Evolutionary conservation across 2,329 filamentous ascomycete species (phyloP).

Genomic region (Diaporthe helianthi): DNA sequence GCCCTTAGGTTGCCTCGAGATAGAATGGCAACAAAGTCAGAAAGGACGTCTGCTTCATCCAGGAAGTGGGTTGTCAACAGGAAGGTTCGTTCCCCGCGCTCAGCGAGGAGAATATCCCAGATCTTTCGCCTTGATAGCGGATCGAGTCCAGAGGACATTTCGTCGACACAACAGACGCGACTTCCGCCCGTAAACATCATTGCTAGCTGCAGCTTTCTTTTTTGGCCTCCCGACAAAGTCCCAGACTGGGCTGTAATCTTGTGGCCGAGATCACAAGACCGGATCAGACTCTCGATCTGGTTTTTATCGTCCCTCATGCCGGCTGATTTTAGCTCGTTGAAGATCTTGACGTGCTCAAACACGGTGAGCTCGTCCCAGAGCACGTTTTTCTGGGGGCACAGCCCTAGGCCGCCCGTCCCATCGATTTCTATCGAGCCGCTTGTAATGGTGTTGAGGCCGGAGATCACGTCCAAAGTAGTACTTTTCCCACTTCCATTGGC

Average conservation of each 20-base stretch:
- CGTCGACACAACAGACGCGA: slow-evolving; percentile 87
- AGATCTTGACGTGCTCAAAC: slow-evolving; percentile 82
- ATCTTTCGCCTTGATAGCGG: slow-evolving; percentile 87
- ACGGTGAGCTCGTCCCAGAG: slow-evolving; percentile 91
- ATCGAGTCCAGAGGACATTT: slow-evolving; percentile 88
- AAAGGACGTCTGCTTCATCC: slow-evolving; percentile 88
- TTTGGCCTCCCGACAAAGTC: slow-evolving; percentile 89
- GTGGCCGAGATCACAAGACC: slow-evolving; percentile 74
- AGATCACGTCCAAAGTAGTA: slow-evolving; percentile 87
- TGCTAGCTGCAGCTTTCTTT: slow-evolving; percentile 88
- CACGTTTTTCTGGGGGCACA: slow-evolving; percentile 93
- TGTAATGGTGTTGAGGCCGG: slow-evolving; percentile 79
- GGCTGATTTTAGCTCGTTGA: slow-evolving; percentile 75
- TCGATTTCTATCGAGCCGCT: slow-evolving; percentile 80
- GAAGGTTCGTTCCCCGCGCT: slow-evolving; percentile 82
- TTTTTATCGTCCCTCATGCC: slow-evolving; percentile 60
- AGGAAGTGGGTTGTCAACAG: slow-evolving; percentile 92
- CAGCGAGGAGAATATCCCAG: slow-evolving; percentile 90
- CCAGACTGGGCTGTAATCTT: slow-evolving; percentile 77
- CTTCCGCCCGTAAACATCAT: slow-evolving; percentile 96
- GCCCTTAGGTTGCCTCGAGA: slow-evolving; percentile 85
- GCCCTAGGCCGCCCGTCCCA: slow-evolving; percentile 79
- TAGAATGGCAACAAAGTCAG: slow-evolving; percentile 87
- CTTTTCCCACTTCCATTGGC: slow-evolving; percentile 92
- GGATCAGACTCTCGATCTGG: slow-evolving; percentile 69